Evolutionary conservation across 2,329 filamentous ascomycete species (phyloP), one percentile per base, ranked within the genome.

Genomic region (Penicillium olsonii): DNA sequence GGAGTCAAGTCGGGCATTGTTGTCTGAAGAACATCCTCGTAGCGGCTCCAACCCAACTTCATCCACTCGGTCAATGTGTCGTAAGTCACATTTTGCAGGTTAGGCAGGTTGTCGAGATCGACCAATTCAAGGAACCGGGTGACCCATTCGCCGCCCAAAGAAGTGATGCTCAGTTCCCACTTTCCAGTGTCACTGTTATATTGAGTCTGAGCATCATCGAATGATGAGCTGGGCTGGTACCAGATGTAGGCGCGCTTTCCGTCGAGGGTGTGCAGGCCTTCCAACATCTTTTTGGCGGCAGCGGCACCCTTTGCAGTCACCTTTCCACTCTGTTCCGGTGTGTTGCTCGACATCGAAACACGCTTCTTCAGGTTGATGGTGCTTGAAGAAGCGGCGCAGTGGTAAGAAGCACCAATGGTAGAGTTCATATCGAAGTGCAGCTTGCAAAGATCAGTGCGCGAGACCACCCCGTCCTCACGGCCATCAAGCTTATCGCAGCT

Each of bases 401-500:
- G 73, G 59, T 71, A 82, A 2, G 73, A 47, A 38, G 67, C 50
- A 4, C 78, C 78, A 40, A 80, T 62, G 15, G 68, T 73, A 11
- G 66, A 61, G 44, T 64, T 73, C 19, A 75, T 55, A 53, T 81
- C 70, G 57, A 74, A 75, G 17, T 72, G 58, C 4, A 73, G 46
- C 38, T 67, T 67, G 67, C 75, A 78, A 1, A 78, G 65, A 48
- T 78, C 75, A 1, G 72, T 72, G 4, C 76, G 69, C 5, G 72
- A 65, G 15, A 83, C 69, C 3, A 83, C 76, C 2, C 79, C 79
- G 44, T 83, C 80, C 0, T 66, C 69, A 42, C 69, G 67, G 2
- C 81, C 80, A 48, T 83, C 80, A 6, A 83, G 64, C 5, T 71
- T 62, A 53, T 83, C 80, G 48, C 80, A 84, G 20, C 72, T 72